phyloP scores from a whole-genome alignment of 345 rosid species.

The Eucalyptus coolabah region DNA sequence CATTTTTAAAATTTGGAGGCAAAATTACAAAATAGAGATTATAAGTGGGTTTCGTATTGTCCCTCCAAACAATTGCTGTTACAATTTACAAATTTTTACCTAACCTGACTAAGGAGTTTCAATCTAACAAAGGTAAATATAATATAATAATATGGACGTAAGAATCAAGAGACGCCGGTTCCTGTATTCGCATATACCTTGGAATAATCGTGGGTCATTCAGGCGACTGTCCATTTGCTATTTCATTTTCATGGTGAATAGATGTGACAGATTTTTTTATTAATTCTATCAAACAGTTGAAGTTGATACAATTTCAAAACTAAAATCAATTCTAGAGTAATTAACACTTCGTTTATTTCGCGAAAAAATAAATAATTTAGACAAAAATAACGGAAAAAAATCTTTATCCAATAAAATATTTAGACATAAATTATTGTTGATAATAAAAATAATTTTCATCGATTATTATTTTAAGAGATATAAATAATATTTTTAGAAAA shows the following conservation, averaged over 20 bases:
- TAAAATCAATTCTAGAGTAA: background rate
- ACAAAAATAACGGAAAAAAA: background rate
- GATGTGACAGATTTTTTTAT: background rate
- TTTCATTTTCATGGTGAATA: background rate
- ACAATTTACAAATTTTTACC: background rate
- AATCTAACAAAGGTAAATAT: background rate
- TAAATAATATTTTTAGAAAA: accelerated
- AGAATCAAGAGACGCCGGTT: background rate
- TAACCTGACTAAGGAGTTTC: background rate
- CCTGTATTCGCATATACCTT: background rate
- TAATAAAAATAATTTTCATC: background rate
- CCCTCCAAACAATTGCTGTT: background rate
- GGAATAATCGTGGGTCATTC: background rate
- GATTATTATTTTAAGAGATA: background rate
- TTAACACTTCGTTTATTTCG: background rate
- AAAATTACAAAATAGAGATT: background rate
- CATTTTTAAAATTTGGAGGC: background rate
- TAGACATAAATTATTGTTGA: accelerated
- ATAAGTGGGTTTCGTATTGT: background rate
- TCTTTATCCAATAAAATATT: background rate
- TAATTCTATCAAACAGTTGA: background rate
- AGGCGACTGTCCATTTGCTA: background rate
- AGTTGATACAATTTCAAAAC: background rate
- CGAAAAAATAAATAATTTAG: background rate
- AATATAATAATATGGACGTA: background rate